Evolutionary conservation across 345 rosid genomes (phyloP).

Genomic region (Crucihimalaya himalaica): DNA sequence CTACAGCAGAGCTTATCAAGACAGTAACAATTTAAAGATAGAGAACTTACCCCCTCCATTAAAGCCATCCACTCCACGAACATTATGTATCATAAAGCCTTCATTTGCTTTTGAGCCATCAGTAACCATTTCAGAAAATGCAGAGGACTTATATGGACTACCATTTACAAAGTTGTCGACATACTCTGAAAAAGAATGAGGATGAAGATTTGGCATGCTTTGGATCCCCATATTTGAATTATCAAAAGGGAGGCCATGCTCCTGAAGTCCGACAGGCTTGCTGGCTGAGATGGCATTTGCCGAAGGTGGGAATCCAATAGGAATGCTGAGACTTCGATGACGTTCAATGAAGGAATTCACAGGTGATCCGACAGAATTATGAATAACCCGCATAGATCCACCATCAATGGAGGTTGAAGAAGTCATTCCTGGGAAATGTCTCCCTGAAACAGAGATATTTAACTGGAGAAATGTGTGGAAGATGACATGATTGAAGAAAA

Average conservation of each 20-base stretch:
- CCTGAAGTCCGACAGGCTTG: conserved; percentile 57
- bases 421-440: conserved; percentile 50
- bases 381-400: conserved; percentile 56
- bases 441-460: conserved; percentile 39
- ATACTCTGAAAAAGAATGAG: conserved; percentile 79
- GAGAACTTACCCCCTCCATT: conserved; percentile 57
- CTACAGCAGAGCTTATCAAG: conserved; percentile 10
- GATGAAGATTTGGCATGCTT: conserved; percentile 59
- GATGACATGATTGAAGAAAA: conserved; percentile 21
- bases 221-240: conserved; percentile 57
- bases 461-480: conserved; percentile 24
- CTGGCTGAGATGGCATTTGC: conserved; percentile 56
- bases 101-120: conserved; percentile 52
- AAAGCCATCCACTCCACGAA: conserved; percentile 55
- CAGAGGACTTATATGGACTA: conserved; percentile 53
- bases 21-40: conserved; percentile 16
- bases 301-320: conserved; percentile 64
- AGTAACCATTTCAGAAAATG: conserved; percentile 48
- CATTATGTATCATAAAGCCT: conserved; percentile 56
- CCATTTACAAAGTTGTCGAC: conserved; percentile 58
- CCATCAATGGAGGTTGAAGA: conserved; percentile 54
- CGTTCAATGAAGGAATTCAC: conserved; percentile 59
- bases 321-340: conserved; percentile 65
- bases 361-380: conserved; percentile 50
- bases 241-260: conserved; percentile 52